Conservation (phyloP, 2,329 filamentous ascomycete genomes). For the Colletotrichum siamense region DNA sequence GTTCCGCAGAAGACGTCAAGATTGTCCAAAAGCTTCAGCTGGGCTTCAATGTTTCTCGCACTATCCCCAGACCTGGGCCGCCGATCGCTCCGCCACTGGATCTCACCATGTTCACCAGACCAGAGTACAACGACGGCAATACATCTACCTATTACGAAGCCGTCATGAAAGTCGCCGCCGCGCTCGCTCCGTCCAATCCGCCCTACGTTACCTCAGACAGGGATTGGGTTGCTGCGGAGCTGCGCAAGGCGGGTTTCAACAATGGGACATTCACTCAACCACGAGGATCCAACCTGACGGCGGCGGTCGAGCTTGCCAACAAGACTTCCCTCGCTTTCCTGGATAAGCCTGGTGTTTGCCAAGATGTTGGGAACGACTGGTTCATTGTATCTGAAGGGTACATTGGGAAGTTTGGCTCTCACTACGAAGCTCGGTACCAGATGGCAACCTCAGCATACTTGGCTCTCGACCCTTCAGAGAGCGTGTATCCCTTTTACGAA, state of each 20-base stretch:
- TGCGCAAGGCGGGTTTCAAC: background rate
- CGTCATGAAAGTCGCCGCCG: background rate
- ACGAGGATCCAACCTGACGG: background rate
- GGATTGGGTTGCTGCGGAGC: background rate
- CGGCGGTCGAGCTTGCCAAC: background rate
- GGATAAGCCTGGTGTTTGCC: background rate
- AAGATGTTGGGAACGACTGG: background rate
- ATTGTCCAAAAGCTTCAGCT: background rate
- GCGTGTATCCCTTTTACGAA: background rate
- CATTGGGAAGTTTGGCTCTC: background rate
- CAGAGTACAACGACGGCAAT: background rate
- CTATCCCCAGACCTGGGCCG: background rate
- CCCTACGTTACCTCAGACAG: background rate
- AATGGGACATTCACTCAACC: background rate
- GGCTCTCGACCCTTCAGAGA: background rate
- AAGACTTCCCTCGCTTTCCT: background rate
- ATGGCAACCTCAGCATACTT: background rate
- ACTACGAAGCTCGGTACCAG: background rate
- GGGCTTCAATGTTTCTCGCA: background rate
- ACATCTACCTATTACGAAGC: background rate
- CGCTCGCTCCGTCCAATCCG: background rate
- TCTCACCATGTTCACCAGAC: background rate
- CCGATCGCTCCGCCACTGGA: background rate
- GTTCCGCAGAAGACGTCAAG: background rate
- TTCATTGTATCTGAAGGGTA: background rate